phyloP scores from a whole-genome alignment of 306 rosid species.

The Hylodesmum podocarpum region DNA sequence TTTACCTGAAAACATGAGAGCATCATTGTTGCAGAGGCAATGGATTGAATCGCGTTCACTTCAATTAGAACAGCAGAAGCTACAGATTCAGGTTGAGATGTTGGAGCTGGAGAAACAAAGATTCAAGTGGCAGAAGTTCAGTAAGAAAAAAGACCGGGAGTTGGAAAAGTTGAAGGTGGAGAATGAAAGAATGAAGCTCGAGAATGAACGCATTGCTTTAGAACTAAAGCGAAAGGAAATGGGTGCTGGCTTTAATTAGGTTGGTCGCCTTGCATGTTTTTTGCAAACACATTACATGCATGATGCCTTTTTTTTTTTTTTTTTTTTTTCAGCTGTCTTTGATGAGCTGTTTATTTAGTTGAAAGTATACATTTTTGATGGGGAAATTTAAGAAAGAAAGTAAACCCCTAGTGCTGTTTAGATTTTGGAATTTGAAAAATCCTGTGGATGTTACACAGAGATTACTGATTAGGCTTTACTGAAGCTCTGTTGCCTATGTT shows the following conservation, averaged over 20 bases:
- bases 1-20: slow-evolving; percentile 53
- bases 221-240: slow-evolving; percentile 72
- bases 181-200: slow-evolving; percentile 85
- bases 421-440: slow-evolving; percentile 34
- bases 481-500: slow-evolving; percentile 23
- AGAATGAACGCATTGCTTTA: slow-evolving; percentile 68
- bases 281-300: slow-evolving; percentile 18
- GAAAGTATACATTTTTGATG: slow-evolving; percentile 28
- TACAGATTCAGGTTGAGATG: slow-evolving; percentile 73
- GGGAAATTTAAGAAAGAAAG: slow-evolving; percentile 26
- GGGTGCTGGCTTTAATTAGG: slow-evolving; percentile 51
- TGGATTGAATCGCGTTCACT: slow-evolving; percentile 68
- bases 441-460: slow-evolving; percentile 29
- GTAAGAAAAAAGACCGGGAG: slow-evolving; percentile 77
- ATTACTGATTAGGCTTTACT: slow-evolving; percentile 20
- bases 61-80: slow-evolving; percentile 83
- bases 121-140: slow-evolving; percentile 79
- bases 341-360: slow-evolving; percentile 34
- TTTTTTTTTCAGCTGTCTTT: not conserved
- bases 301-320: not conserved
- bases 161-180: slow-evolving; percentile 80
- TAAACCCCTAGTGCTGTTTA: slow-evolving; percentile 16
- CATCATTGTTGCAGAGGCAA: slow-evolving; percentile 65
- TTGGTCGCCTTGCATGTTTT: slow-evolving; percentile 19
- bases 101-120: slow-evolving; percentile 79